Percentiles rank a stretch among this genome's conserved stretches.
Evolutionary conservation across 2,329 filamentous ascomycete genomes (phyloP).

Genomic region (Neurospora sp.): DNA sequence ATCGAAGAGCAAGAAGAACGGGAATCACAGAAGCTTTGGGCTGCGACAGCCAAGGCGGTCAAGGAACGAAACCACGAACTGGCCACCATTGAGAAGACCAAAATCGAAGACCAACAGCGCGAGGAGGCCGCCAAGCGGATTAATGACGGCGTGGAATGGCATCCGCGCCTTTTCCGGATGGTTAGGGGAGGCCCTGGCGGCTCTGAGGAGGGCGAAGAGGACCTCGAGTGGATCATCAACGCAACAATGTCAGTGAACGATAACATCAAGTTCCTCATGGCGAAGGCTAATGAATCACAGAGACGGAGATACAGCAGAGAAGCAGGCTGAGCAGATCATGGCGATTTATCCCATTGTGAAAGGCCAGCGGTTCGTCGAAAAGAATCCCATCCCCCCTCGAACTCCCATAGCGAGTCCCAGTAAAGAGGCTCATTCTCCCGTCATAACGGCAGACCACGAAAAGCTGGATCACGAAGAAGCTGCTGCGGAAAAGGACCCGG

Average conservation of each 20-base stretch:
- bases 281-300: conserved; percentile 25
- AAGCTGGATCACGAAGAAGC: conserved; percentile 1
- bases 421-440: conserved; percentile 8
- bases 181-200: conserved; percentile 63
- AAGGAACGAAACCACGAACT: conserved; percentile 75
- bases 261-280: background rate
- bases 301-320: conserved; percentile 54
- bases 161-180: conserved; percentile 71
- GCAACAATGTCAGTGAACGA: conserved; percentile 58
- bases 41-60: conserved; percentile 70
- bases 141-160: conserved; percentile 77
- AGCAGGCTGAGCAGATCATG: conserved; percentile 73
- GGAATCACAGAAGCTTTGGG: conserved; percentile 85
- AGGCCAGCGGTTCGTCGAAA: conserved; percentile 53
- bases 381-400: conserved; percentile 47
- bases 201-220: conserved; percentile 71
- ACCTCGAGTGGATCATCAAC: conserved; percentile 91
- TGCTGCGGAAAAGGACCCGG: background rate
- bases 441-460: conserved; percentile 21
- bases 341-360: conserved; percentile 75
- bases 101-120: conserved; percentile 85
- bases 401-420: conserved; percentile 14
- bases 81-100: conserved; percentile 93
- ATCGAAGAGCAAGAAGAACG: conserved; percentile 79
- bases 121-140: conserved; percentile 74